phyloP scores from a whole-genome alignment of 1,284 basidiomycete genomes.

The Heterobasidion annosum region DNA sequence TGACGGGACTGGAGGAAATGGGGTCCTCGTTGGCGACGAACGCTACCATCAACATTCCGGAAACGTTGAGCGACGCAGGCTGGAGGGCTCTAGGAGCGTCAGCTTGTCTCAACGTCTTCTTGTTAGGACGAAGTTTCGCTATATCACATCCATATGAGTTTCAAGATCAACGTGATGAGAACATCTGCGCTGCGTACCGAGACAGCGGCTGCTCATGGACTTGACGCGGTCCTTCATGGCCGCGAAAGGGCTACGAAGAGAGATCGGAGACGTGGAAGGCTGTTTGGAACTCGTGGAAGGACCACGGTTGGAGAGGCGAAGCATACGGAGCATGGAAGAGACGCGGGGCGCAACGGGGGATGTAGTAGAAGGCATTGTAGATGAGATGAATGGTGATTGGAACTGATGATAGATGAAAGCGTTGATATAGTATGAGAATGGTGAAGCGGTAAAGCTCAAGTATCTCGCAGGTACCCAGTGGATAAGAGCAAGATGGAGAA shows the following conservation, averaged over 20 bases:
- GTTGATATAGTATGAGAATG: not conserved
- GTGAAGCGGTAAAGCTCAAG: not conserved
- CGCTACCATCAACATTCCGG: too few species aligned
- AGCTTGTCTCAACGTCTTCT: too few species aligned
- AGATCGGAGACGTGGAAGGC: not conserved
- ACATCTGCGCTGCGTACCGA: too few species aligned
- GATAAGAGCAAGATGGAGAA: not conserved
- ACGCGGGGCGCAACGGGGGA: not conserved
- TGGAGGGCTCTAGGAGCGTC: too few species aligned
- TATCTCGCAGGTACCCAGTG: not conserved
- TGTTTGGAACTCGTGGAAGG: not conserved
- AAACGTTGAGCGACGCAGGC: too few species aligned
- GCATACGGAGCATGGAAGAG: not conserved
- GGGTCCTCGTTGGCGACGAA: too few species aligned
- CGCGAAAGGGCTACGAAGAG: not conserved
- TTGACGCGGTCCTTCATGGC: not conserved
- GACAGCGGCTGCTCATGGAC: not conserved
- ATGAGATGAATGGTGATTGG: not conserved
- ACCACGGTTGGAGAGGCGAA: not conserved
- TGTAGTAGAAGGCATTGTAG: not conserved
- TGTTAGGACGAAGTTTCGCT: too few species aligned
- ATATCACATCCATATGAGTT: too few species aligned
- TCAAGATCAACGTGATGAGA: too few species aligned
- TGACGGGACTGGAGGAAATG: too few species aligned
- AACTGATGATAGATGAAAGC: not conserved